A percentile compares a stretch with the other conserved stretches of the same genome.
phyloP scores from a whole-genome alignment of 306 rosid genomes.

The Potentilla sterilis region DNA sequence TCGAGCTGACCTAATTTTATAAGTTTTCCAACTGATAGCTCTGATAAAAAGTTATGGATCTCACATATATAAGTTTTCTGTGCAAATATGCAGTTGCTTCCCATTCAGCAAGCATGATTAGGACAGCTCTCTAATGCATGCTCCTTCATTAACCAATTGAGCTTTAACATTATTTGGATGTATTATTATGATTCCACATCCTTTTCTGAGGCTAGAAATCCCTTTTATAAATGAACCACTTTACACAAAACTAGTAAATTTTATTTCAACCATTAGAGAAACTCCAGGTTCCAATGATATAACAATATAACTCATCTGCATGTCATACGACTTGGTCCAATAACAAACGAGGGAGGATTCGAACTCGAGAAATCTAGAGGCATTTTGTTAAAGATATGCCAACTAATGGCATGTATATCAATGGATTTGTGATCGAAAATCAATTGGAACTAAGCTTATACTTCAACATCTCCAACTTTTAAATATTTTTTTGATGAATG shows the following conservation, averaged over 20 bases:
- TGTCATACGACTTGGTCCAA: background rate
- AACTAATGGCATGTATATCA: no score
- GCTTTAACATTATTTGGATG: background rate
- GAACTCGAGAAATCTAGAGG: background rate
- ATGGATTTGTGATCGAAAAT: background rate
- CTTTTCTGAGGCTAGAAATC: background rate
- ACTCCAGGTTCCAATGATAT: background rate
- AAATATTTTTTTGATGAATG: background rate
- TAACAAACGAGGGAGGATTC: background rate
- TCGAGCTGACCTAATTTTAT: background rate
- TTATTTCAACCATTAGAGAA: background rate
- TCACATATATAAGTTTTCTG: background rate
- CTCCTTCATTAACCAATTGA: background rate
- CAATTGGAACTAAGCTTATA: background rate
- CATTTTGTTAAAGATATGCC: no score
- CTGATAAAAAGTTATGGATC: background rate
- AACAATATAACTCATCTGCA: background rate
- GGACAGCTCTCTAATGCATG: conserved; percentile 7
- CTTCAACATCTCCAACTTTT: background rate
- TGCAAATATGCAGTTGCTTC: conserved; percentile 25
- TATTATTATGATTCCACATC: background rate
- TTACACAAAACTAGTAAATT: background rate
- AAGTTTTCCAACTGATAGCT: background rate
- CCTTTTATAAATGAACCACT: background rate
- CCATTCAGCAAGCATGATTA: conserved; percentile 48